Evolutionary conservation across 805 yeast genomes (phyloP), one percentile per base, ranked within the genome.

Genomic region (Yarrowia deformans): DNA sequence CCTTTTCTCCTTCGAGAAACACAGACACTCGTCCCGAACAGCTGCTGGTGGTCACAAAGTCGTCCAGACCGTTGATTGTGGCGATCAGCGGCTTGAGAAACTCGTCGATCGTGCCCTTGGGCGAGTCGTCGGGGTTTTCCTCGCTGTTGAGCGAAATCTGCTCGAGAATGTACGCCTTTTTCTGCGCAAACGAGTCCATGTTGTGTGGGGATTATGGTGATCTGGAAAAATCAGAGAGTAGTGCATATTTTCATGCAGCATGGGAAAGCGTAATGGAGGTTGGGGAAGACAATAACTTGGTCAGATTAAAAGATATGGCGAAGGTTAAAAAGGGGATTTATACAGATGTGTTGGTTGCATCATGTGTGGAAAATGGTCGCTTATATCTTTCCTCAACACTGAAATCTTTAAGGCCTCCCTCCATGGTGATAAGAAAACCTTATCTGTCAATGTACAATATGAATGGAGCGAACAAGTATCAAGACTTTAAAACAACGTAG

Each of bases 21-120:
- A 92, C 92, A 69, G 94, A 88, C 1, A 91, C 88, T 74, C 97
- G 81, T 2, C 97, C 97, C 0, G 97, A 90, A 72, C 97, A 92
- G 18, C 95, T 88, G 1, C 96, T 90, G 0, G 97, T 92, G 2
- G 97, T 91, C 12, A 92, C 95, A 87, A 90, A 84, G 72, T 89
- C 87, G 0, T 78, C 74, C 72, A 86, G 85, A 2, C 83, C 72
- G 74, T 92, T 92, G 73, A 92, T 88, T 16, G 88, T 75, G 16
- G 85, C 77, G 70, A 92, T 90, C 19, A 92, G 82, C 2, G 97
- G 97, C 13, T 88, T 74, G 73, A 96, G 88, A 23, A 84, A 79
- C 61, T 79, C 86, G 77, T 92, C 97, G n/a, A 91, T 87, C 2
- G 91, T 84, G 0, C 97, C 97, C 74, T 92, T 93, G 16, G 97